Evolutionary conservation across 2,329 filamentous ascomycete genomes (phyloP).

Genomic region (Ophiosphaerella korrae): DNA sequence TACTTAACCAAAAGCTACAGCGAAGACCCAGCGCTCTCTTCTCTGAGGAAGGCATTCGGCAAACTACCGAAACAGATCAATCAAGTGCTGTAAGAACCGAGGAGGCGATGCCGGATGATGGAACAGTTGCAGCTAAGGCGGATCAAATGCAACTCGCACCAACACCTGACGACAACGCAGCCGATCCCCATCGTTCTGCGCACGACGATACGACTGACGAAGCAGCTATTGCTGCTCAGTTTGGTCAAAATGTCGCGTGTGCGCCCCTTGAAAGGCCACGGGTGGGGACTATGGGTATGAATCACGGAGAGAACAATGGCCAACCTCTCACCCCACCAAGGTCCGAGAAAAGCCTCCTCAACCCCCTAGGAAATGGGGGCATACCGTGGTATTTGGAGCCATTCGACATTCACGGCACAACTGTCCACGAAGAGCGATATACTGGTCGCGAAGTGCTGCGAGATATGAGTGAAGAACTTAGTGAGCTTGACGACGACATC

Average conservation of each 20-base stretch:
- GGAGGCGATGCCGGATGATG: constrained; percentile 17
- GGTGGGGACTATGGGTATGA: constrained; percentile 27
- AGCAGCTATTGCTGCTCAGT: constrained; percentile 43
- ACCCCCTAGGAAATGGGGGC: constrained; percentile 64
- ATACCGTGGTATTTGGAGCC: constrained; percentile 85
- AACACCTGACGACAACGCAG: constrained; percentile 43
- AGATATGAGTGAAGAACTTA: constrained; percentile 82
- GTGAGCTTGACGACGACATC: constrained; percentile 90
- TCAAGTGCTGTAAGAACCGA: constrained; percentile 12
- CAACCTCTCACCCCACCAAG: constrained; percentile 69
- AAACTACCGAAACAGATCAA: constrained; percentile 25
- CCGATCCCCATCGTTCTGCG: constrained; percentile 29
- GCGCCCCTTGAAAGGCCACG: constrained; percentile 17
- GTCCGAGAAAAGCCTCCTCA: constrained; percentile 57
- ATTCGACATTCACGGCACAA: constrained; percentile 81
- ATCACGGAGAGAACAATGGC: constrained; percentile 18
- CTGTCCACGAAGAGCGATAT: constrained; percentile 74
- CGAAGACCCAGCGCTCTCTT: constrained; percentile 53
- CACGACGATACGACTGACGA: constrained; percentile 44
- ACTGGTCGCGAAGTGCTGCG: constrained; percentile 73
- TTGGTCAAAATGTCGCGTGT: constrained; percentile 36
- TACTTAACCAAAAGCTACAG: constrained; percentile 69
- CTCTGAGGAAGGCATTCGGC: constrained; percentile 26
- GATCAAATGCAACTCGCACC: constrained; percentile 37
- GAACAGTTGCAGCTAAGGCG: constrained; percentile 17